Evolutionary conservation across 2,329 filamentous ascomycete species (phyloP).

Genomic region (Pseudogymnoascus sp.): DNA sequence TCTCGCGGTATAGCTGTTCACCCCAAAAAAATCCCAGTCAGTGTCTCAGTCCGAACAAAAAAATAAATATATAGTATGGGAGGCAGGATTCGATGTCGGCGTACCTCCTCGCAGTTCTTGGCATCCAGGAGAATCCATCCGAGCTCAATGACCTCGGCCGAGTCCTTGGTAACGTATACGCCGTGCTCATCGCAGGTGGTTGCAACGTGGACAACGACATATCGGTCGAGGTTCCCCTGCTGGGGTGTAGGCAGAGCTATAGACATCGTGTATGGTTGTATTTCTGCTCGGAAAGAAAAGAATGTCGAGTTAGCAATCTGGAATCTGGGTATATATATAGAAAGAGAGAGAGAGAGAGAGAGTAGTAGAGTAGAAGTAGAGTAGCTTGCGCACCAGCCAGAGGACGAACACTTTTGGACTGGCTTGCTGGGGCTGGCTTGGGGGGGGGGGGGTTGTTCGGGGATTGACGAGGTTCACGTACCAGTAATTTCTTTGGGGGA

Average conservation of each 20-base stretch:
- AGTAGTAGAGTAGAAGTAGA: no score
- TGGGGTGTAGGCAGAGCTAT: slow-evolving; percentile 36
- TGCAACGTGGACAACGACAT: slow-evolving; percentile 95
- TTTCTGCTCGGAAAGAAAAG: background rate
- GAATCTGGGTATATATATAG: background rate
- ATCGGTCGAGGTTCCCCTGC: slow-evolving; percentile 78
- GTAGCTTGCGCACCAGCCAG: background rate
- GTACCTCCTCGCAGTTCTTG: slow-evolving; percentile 86
- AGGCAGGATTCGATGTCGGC: slow-evolving; percentile 23
- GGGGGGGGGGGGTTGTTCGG: background rate
- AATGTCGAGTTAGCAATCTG: background rate
- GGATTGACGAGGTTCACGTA: background rate
- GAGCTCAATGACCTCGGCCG: slow-evolving; percentile 96
- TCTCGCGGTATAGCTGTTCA: slow-evolving; percentile 82
- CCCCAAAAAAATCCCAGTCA: slow-evolving; percentile 16
- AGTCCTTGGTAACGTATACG: slow-evolving; percentile 98
- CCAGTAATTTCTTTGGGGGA: background rate
- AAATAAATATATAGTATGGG: background rate
- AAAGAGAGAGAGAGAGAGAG: no score
- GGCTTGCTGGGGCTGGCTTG: background rate
- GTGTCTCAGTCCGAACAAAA: background rate
- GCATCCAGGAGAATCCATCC: slow-evolving; percentile 95
- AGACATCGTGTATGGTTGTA: slow-evolving; percentile 31
- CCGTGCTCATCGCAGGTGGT: slow-evolving; percentile 99
- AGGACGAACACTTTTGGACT: background rate